Evolutionary conservation across 768 basidiomycete genomes (phyloP), one percentile per base, ranked within the genome.

Genomic region (Leccinum obscurum): DNA sequence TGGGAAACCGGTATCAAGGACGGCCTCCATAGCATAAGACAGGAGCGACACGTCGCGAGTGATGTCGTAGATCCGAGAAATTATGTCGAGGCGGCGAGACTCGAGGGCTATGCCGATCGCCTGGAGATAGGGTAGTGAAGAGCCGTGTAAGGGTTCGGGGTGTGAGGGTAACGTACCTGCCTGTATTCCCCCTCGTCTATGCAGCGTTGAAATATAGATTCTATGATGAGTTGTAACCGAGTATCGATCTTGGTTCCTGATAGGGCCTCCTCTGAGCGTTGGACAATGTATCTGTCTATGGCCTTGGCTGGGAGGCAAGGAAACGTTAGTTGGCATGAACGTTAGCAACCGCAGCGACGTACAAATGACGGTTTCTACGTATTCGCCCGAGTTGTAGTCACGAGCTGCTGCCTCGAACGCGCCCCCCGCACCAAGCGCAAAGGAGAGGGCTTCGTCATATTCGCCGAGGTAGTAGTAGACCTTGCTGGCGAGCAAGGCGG

Each of bases 401-500:
- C 82, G 83, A 63, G 83, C 78, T 70, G 93, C 90, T 2, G 79
- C 81, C 72, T 92, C 88, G 70, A 98, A 98, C 71, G 91, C 89
- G 72, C 77, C 80, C 58, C 92, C 94, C 17, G 96, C 93, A 59
- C 90, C 90, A 52, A 99, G 85, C 22, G 97, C 97, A 70, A 98
- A 98, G 13, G 92, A 89, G 60, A 99, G 83, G 30, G 95, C 93
- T 72, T 99, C 97, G 69, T 95, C 93, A 67, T 96, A 92, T 73
- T 93, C 92, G 64, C 92, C 94, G 53, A 99, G 82, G 82, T 90
- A 96, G 77, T 94, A 98, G 77, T 98, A 98, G 54, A 98, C 92
- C 74, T 98, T 98, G 81, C 94, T 95, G n/a, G 92, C 90, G 30
- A 99, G 82, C 54, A 98, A 80, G 22, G 95, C 93, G 20, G 97